Conservation (phyloP, 331 rosid species). For the Dryas integrifolia region DNA sequence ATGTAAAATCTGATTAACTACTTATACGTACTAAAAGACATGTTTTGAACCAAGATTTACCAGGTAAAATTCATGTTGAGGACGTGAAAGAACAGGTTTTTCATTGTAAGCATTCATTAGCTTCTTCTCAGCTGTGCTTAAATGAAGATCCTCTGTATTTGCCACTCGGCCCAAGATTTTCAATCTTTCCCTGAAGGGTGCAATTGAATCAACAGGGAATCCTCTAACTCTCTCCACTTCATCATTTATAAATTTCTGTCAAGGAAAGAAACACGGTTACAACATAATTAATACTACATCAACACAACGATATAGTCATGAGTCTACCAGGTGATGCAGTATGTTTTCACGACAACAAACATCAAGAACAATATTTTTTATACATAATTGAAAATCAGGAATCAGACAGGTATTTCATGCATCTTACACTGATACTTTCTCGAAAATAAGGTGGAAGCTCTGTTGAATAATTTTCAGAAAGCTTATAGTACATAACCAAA, state of each 20-base stretch:
- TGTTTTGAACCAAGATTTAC: conserved; percentile 33
- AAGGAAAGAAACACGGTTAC: conserved; percentile 22
- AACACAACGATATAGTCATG: not conserved
- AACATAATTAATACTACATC: not conserved
- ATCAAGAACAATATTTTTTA: conserved; percentile 12
- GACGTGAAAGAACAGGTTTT: conserved; percentile 94
- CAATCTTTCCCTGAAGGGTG: conserved; percentile 85
- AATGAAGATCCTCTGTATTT: conserved; percentile 76
- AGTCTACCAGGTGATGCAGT: not conserved
- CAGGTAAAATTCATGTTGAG: conserved; percentile 93
- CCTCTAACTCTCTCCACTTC: conserved; percentile 97
- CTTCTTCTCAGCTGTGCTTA: conserved; percentile 78
- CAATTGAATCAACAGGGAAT: conserved; percentile 83
- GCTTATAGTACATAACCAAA: conserved; percentile 74
- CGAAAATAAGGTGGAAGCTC: conserved; percentile 71
- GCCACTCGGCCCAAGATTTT: conserved; percentile 81
- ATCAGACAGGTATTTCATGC: conserved; percentile 4
- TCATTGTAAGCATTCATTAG: conserved; percentile 88
- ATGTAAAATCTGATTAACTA: not conserved
- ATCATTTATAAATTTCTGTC: conserved; percentile 81
- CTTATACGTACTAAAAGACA: not conserved
- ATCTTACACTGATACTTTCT: conserved; percentile 67
- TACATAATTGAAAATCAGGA: conserved; percentile 6
- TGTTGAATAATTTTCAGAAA: conserved; percentile 68
- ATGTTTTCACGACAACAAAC: conserved; percentile 3